Evolutionary conservation across 345 rosid species (phyloP).

Genomic region (Corymbia maculata): DNA sequence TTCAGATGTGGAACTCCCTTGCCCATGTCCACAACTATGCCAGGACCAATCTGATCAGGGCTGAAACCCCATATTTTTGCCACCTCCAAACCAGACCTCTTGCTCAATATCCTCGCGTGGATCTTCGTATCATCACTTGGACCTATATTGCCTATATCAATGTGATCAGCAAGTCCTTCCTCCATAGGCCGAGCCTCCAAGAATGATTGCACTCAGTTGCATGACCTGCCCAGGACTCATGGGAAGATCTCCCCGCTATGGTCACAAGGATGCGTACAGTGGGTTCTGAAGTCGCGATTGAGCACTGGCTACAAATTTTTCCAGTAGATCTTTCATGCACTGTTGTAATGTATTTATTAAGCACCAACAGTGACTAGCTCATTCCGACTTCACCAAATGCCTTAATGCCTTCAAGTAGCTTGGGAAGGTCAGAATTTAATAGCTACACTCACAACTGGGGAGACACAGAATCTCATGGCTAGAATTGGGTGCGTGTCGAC

Average conservation of each 20-base stretch:
- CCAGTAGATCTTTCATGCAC: slow-evolving; percentile 60
- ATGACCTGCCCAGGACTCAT: slow-evolving; percentile 40
- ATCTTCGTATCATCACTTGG: slow-evolving; percentile 68
- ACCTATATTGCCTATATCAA: slow-evolving; percentile 61
- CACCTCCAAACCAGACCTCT: slow-evolving; percentile 68
- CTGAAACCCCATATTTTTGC: slow-evolving; percentile 83
- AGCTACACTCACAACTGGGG: slow-evolving; percentile 75
- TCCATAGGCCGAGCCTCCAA: slow-evolving; percentile 75
- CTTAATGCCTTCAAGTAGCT: slow-evolving; percentile 68
- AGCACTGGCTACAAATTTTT: slow-evolving; percentile 74
- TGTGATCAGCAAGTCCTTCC: slow-evolving; percentile 64
- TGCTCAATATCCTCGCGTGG: slow-evolving; percentile 52
- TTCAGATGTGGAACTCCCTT: slow-evolving; percentile 75
- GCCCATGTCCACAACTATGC: slow-evolving; percentile 70
- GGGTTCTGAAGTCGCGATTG: slow-evolving; percentile 55
- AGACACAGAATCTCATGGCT: slow-evolving; percentile 85
- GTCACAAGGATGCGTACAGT: slow-evolving; percentile 65
- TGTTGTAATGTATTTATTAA: slow-evolving; percentile 66
- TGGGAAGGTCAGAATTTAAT: slow-evolving; percentile 74
- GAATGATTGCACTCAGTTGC: slow-evolving; percentile 67
- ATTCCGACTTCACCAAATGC: slow-evolving; percentile 67
- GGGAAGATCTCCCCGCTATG: slow-evolving; percentile 38
- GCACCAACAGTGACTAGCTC: slow-evolving; percentile 79
- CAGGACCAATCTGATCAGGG: slow-evolving; percentile 69
- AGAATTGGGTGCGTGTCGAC: slow-evolving; percentile 76